phyloP scores from a whole-genome alignment of 352 stramenopile genomes.

The Blastocystis sp. region DNA sequence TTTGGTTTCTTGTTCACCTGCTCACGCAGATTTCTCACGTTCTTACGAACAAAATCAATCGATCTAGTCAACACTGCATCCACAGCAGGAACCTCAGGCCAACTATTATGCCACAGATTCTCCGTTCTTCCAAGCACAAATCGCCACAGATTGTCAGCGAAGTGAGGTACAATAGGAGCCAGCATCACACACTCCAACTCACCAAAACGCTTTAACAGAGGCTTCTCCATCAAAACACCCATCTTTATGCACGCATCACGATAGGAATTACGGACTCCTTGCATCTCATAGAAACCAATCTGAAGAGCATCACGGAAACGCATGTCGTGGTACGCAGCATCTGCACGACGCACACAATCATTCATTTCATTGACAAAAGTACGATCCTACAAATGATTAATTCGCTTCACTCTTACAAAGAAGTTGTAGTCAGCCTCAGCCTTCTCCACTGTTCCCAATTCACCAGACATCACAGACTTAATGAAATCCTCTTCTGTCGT shows the following conservation, averaged over 20 bases:
- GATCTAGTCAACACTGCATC: conserved; percentile 54
- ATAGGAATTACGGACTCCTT: conserved; percentile 94
- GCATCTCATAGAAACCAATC: conserved; percentile 94
- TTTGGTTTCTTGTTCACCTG: conserved; percentile 66
- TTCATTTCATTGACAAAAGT: conserved; percentile 64
- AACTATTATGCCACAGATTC: conserved; percentile 78
- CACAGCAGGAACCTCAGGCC: conserved; percentile 21
- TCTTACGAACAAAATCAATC: conserved; percentile 64
- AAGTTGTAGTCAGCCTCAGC: conserved; percentile 8
- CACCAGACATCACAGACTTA: conserved; percentile 84
- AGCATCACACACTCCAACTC: conserved; percentile 88
- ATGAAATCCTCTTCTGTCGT: conserved; percentile 96
- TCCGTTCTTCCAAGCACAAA: conserved; percentile 89
- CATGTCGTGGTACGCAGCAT: conserved; percentile 82
- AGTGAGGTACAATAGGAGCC: conserved; percentile 91
- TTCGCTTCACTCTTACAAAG: background rate
- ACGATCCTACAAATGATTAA: conserved; percentile 72
- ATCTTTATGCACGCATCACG: conserved; percentile 85
- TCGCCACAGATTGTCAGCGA: conserved; percentile 84
- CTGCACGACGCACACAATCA: conserved; percentile 80
- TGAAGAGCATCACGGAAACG: conserved; percentile 93
- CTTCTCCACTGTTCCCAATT: conserved; percentile 77
- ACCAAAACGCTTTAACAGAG: conserved; percentile 87
- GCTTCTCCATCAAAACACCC: conserved; percentile 82
- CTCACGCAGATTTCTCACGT: conserved; percentile 31